Evolutionary conservation across 1,139 yeast species (phyloP).

Genomic region (Taphrina sp.): DNA sequence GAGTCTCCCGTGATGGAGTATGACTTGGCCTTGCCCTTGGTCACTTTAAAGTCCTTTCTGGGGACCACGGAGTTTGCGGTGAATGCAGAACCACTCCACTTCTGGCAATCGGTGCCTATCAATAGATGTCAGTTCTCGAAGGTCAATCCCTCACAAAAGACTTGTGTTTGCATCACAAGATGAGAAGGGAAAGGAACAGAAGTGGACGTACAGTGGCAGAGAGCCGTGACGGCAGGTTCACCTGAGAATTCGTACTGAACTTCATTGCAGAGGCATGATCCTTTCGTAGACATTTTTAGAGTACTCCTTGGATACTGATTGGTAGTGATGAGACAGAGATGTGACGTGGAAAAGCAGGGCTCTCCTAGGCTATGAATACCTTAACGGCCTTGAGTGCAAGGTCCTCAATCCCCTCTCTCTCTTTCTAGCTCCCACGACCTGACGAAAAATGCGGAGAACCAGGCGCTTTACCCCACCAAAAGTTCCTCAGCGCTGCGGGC

Average conservation of each 20-base stretch:
- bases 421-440: too few species aligned
- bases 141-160: too few species aligned
- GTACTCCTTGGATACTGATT: too few species aligned
- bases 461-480: too few species aligned
- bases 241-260: conserved; percentile 9
- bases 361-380: too few species aligned
- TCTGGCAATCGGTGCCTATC: conserved; percentile 17
- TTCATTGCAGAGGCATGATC: conserved; percentile 12
- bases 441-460: too few species aligned
- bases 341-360: too few species aligned
- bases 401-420: too few species aligned
- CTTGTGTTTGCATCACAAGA: neutral
- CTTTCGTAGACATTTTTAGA: conserved; percentile 8
- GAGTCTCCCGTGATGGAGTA: conserved; percentile 20
- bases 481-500: too few species aligned
- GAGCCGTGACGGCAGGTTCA: conserved; percentile 12
- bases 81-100: conserved; percentile 2
- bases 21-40: conserved; percentile 11
- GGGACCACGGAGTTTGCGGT: conserved; percentile 8
- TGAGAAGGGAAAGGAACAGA: neutral
- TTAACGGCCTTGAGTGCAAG: too few species aligned
- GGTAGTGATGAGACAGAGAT: too few species aligned
- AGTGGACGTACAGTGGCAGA: neutral
- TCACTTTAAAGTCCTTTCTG: conserved; percentile 7
- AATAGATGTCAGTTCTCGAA: too few species aligned